phyloP scores from a whole-genome alignment of 169 alveolate genomes.

The Prorocentrum cordatum region DNA sequence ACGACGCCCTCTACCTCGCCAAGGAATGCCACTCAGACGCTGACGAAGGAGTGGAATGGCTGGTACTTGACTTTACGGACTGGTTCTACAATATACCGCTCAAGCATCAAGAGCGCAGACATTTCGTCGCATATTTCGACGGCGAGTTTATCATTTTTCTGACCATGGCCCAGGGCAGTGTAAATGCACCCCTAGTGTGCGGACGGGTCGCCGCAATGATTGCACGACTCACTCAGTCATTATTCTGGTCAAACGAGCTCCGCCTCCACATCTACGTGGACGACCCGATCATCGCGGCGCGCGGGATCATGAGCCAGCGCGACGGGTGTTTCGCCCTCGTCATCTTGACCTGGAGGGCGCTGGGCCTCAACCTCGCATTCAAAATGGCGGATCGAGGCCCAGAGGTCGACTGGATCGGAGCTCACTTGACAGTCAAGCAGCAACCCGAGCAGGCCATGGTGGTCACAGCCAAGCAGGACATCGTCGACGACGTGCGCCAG shows the following conservation, averaged over 20 bases:
- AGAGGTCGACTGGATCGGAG: neutral
- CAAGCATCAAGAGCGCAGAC: neutral
- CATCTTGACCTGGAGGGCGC: neutral
- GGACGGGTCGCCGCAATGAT: neutral
- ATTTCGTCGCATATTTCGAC: neutral
- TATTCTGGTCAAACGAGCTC: neutral
- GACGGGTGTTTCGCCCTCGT: neutral
- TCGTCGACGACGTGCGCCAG: neutral
- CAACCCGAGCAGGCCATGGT: neutral
- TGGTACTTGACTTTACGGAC: constrained; percentile 1
- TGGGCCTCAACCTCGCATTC: neutral
- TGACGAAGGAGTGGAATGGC: neutral
- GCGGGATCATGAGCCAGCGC: neutral
- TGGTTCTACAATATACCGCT: constrained; percentile 4
- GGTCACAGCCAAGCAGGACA: constrained; percentile 2
- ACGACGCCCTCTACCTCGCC: neutral
- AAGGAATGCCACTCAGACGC: neutral
- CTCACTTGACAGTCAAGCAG: neutral
- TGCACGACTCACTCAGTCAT: neutral
- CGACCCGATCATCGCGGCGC: neutral
- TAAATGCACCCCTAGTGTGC: neutral
- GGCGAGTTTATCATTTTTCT: neutral
- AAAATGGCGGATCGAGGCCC: neutral
- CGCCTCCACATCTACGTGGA: neutral
- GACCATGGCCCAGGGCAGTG: neutral